These are phyloP conservation scores for Pythium phragmiticola DNA, from an alignment of 352 stramenopile genomes.

Conservation along the genomic window DNA sequence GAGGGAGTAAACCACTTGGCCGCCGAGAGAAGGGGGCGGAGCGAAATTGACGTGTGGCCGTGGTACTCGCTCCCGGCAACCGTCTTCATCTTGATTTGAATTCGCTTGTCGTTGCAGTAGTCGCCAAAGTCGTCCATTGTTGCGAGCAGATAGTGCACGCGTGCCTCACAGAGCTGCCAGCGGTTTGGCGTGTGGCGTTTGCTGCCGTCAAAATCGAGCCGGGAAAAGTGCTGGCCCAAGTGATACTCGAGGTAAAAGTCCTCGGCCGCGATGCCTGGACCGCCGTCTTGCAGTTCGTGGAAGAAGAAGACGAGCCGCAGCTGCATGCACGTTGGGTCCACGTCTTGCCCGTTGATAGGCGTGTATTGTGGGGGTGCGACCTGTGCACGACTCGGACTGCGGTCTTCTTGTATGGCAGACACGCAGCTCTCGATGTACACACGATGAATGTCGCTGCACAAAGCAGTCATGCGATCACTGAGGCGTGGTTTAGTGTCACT, in stretches of 20 bases:
- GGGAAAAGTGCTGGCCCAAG: slow-evolving; percentile 55
- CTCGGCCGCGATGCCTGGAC: slow-evolving; percentile 42
- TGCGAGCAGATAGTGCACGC: slow-evolving; percentile 65
- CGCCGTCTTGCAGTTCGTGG: slow-evolving; percentile 77
- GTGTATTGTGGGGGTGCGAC: slow-evolving; percentile 21
- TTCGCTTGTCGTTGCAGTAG: slow-evolving; percentile 60
- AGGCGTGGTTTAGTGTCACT: background rate
- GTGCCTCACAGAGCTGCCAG: slow-evolving; percentile 78
- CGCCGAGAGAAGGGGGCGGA: slow-evolving; percentile 51
- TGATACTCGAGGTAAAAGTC: slow-evolving; percentile 84
- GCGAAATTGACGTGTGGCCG: slow-evolving; percentile 51
- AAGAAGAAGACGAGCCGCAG: slow-evolving; percentile 81
- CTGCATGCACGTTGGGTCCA: slow-evolving; percentile 73
- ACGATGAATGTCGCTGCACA: slow-evolving; percentile 9
- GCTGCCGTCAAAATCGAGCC: slow-evolving; percentile 69
- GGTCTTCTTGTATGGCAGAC: slow-evolving; percentile 14
- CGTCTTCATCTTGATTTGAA: slow-evolving; percentile 72
- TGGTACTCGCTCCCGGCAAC: slow-evolving; percentile 36
- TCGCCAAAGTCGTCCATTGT: slow-evolving; percentile 68
- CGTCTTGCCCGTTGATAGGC: slow-evolving; percentile 34
- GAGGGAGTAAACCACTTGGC: slow-evolving; percentile 62
- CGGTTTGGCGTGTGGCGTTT: slow-evolving; percentile 79
- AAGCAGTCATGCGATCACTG: background rate
- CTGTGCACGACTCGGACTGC: slow-evolving; percentile 7
- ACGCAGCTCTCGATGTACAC: slow-evolving; percentile 20